A percentile compares a stretch with the other conserved stretches of the same genome.
Conservation (phyloP, 306 rosid species). For the Cicer pinnatifidum region DNA sequence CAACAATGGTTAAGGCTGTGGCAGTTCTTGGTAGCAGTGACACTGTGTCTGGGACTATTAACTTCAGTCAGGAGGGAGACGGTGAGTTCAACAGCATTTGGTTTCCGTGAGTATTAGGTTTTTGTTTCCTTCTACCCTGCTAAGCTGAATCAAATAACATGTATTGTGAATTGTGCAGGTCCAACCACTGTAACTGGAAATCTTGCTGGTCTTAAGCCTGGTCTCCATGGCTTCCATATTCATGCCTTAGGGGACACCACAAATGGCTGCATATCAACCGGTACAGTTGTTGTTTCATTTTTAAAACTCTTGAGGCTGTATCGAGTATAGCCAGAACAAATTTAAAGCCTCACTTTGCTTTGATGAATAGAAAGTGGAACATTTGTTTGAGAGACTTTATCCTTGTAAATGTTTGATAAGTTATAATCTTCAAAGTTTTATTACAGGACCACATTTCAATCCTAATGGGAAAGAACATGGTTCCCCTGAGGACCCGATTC, state of each 20-base stretch:
- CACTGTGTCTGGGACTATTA: conserved; percentile 69
- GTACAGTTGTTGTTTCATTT: conserved; percentile 46
- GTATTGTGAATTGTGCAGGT: conserved; percentile 50
- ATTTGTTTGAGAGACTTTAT: not conserved
- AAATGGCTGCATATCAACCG: conserved; percentile 96
- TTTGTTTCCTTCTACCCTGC: not conserved
- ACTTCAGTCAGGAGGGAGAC: conserved; percentile 74
- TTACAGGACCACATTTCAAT: conserved; percentile 84
- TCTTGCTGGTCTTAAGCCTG: conserved; percentile 81
- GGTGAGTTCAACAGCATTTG: conserved; percentile 50
- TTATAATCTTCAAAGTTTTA: conserved; percentile 3
- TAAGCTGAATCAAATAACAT: conserved; percentile 2
- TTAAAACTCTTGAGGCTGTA: conserved; percentile 4
- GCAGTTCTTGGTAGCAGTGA: conserved; percentile 79
- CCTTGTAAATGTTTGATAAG: not conserved
- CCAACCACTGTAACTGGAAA: conserved; percentile 82
- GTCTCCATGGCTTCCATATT: conserved; percentile 91
- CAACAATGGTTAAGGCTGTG: conserved; percentile 85
- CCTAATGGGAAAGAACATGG: conserved; percentile 85
- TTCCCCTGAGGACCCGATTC: conserved; percentile 75
- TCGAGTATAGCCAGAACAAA: not conserved
- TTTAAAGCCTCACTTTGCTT: not conserved
- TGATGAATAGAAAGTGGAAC: not conserved
- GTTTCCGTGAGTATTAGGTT: not conserved
- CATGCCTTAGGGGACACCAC: conserved; percentile 96